These are phyloP conservation scores for Aegilops longissima DNA, from an alignment of 176 grass and related monocot genomes.

Conservation along the genomic window DNA sequence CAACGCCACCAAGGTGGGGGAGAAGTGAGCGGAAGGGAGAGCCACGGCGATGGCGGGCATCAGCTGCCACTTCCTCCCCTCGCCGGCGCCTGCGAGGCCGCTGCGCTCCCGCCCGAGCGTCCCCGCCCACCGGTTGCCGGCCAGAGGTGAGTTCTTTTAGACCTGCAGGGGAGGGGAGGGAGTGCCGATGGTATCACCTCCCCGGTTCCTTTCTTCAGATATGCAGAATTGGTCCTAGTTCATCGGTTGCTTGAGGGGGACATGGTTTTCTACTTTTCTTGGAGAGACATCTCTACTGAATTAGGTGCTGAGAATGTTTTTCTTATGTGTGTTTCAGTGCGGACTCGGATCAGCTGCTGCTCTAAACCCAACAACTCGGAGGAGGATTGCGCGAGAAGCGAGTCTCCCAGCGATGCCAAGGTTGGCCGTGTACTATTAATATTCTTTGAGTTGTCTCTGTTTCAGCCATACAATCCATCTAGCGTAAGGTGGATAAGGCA, in stretches of 20 bases:
- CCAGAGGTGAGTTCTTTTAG: neutral
- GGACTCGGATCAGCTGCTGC: constrained; percentile 19
- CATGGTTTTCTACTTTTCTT: too few relatives aligned
- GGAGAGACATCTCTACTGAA: neutral
- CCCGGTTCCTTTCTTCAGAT: neutral
- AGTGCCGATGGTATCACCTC: neutral
- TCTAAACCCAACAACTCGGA: neutral
- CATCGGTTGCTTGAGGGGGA: too few relatives aligned
- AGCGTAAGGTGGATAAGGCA: neutral
- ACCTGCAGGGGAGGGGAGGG: neutral
- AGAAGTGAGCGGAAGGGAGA: neutral
- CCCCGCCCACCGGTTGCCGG: neutral
- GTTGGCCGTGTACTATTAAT: neutral
- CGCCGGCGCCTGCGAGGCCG: neutral
- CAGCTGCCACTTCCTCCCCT: constrained; percentile 36
- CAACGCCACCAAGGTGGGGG: neutral
- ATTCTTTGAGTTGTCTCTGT: neutral
- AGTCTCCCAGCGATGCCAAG: neutral
- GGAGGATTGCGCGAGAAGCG: neutral
- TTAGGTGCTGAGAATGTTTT: neutral
- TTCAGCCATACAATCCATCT: neutral
- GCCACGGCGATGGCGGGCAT: constrained; percentile 25
- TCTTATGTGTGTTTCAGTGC: constrained; percentile 15
- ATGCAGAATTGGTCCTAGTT: neutral
- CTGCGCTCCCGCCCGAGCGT: constrained; percentile 12